These are phyloP conservation scores for Penicillium canescens DNA, from an alignment of 495 filamentous ascomycete species.

Conservation along the genomic window DNA sequence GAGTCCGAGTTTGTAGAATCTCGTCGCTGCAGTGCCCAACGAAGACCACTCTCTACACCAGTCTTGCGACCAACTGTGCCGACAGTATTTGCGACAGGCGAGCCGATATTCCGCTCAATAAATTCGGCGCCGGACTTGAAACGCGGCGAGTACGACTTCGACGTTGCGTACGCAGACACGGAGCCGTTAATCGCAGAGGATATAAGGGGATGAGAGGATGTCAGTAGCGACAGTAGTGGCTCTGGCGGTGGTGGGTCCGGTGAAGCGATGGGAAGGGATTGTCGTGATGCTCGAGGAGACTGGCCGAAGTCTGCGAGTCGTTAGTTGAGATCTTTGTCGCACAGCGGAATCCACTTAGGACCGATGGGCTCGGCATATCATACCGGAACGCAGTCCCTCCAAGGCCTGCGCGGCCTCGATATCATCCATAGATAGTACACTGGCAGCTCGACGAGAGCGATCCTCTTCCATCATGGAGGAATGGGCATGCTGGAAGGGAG, in stretches of 20 bases:
- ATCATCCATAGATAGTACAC: constrained; percentile 74
- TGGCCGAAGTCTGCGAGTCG: constrained; percentile 30
- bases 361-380: constrained; percentile 21
- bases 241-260: constrained; percentile 50
- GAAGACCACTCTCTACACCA: constrained; percentile 77
- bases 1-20: constrained; percentile 36
- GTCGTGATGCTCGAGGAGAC: constrained; percentile 33
- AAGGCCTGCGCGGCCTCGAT: constrained; percentile 87
- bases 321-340: constrained; percentile 12
- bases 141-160: constrained; percentile 83
- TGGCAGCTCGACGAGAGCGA: constrained; percentile 45
- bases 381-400: constrained; percentile 80
- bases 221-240: constrained; percentile 77
- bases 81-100: constrained; percentile 79
- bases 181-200: constrained; percentile 80
- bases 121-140: constrained; percentile 83
- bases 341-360: not conserved
- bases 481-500: constrained; percentile 31
- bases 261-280: constrained; percentile 18
- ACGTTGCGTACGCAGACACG: constrained; percentile 74
- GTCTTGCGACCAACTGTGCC: constrained; percentile 78
- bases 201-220: constrained; percentile 74
- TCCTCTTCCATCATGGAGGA: constrained; percentile 47
- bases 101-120: constrained; percentile 77
- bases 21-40: constrained; percentile 67